Base-by-base conservation (phyloP, 495 filamentous ascomycete genomes). In the Aspergillus nidulans region DNA sequence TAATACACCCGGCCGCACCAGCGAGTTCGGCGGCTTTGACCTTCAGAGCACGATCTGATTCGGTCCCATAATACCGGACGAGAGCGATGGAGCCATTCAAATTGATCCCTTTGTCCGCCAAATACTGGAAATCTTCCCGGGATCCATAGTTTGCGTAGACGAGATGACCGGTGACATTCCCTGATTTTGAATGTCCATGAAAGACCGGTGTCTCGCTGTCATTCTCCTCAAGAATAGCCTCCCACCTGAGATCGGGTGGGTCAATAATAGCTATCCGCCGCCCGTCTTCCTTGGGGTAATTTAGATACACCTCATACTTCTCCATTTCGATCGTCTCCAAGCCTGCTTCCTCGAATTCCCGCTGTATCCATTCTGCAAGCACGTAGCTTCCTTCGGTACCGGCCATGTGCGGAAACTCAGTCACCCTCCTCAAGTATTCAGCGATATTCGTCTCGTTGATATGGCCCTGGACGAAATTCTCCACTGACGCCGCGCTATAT, bases 91-190 rank as follows among this genome's bases (percentile, higher is more conserved):
- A 83, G 13, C 92, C 94, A 6, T 82, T 80, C 1, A 91, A 71
- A 12, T 86, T 77, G 53, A 97, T 75, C 0, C 88, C 91, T 47
- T 77, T 76, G 41, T 91, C 81, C 48, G 80, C 69, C 23, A 99
- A 72, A 46, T 66, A 66, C 63, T 86, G 72, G 64, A 92, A 97
- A 64, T 99, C 94, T 46, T 89, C 84, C 41, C 80, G 80, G 48
- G 88, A 86, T 13, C 95, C 94, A 61, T 91, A 95, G 64, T 97
- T 96, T 20, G 88, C 95, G 64, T 96, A 99, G 1, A 99, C 81
- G 49, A 99, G 68, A n/a, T 87, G 92, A 0, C 95, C 94, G n/a
- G 80, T 87, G 21, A 92, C 91, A 62, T 91, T 89, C 20, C 92
- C 94, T 7, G 89, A 81, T 62, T 85, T 88, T 12, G 91, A 96